Evolutionary conservation across 2,329 filamentous ascomycete genomes (phyloP), one percentile per base, ranked within the genome.

Genomic region (Chaetomiaceae sp.): DNA sequence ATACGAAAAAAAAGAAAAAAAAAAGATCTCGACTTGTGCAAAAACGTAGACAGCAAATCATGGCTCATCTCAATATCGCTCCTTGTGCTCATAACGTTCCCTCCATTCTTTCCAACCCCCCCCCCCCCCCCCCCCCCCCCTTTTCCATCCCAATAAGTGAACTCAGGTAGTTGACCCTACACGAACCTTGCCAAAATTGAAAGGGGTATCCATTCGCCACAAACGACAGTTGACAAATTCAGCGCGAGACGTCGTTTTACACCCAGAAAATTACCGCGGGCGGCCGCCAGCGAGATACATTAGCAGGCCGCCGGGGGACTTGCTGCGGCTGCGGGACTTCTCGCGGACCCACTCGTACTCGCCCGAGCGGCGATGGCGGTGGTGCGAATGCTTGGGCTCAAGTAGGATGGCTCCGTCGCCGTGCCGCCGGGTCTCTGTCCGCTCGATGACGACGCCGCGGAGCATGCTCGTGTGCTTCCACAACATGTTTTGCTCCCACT

Each of bases 401-500:
- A 77, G 66, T 61, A 67, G 76, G 44, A 81, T 70, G 50, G 69
- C 64, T 61, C 73, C 75, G 34, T 67, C 64, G 41, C 65, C 66
- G 6, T 75, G 72, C 65, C 74, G 76, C 63, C 43, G 53, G 43
- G n/a, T n/a, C n/a, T n/a, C n/a, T n/a, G n/a, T n/a, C n/a, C n/a
- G n/a, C n/a, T n/a, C n/a, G n/a, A n/a, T n/a, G n/a, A 57, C 40
- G 30, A 61, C 48, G 48, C 59, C 30, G n/a, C 84, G 82, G 57
- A 89, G 66, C 38, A 77, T 72, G 56, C 76, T 77, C 3, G 87
- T 89, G 69, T 90, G 86, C 38, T 81, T 78, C 78, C 87, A 91
- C 44, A 90, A 77, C 52, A 82, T 73, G 54, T 89, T 80, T 63
- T 89, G 87, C 65, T 89, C 80, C 56, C 80, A 79, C 61, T 89